phyloP scores from a whole-genome alignment of 345 rosid genomes.

The Heritiera fomes region DNA sequence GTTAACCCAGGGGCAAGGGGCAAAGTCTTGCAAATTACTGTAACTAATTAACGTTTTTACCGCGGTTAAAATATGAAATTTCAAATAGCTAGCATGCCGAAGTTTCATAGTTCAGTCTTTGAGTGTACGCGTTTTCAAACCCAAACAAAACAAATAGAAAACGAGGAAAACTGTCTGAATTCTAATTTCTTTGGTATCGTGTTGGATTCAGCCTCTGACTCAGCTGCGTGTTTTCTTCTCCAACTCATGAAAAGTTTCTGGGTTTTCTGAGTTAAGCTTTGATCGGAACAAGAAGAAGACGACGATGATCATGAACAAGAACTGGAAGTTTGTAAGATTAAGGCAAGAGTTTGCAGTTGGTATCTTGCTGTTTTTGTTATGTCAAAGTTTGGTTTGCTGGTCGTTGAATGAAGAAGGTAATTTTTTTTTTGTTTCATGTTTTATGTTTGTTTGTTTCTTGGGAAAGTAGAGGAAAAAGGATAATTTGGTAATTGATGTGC shows the following conservation, averaged over 20 bases:
- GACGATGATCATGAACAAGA: constrained; percentile 28
- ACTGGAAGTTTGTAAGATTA: constrained; percentile 36
- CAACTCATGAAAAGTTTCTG: neutral
- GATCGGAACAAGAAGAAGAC: neutral
- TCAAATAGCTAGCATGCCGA: neutral
- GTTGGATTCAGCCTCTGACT: neutral
- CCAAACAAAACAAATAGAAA: neutral
- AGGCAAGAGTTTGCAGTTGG: constrained; percentile 21
- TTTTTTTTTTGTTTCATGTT: neutral
- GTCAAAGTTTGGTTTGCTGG: constrained; percentile 35
- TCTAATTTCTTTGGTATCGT: neutral
- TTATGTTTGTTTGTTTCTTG: constrained; percentile 16
- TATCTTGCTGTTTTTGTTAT: constrained; percentile 32
- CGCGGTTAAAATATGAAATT: neutral
- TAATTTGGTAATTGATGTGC: constrained; percentile 33
- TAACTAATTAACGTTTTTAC: neutral
- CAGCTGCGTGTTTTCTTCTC: neutral
- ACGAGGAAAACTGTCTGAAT: neutral
- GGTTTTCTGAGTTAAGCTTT: neutral
- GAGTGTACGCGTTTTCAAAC: constrained; percentile 20
- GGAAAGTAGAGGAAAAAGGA: constrained; percentile 23
- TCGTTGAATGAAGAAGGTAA: constrained; percentile 68
- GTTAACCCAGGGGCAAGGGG: too few relatives aligned
- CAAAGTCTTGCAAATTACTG: too few relatives aligned
- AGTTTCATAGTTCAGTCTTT: neutral